Base-by-base conservation (phyloP, 768 basidiomycete species). In the Boletus sp. region DNA sequence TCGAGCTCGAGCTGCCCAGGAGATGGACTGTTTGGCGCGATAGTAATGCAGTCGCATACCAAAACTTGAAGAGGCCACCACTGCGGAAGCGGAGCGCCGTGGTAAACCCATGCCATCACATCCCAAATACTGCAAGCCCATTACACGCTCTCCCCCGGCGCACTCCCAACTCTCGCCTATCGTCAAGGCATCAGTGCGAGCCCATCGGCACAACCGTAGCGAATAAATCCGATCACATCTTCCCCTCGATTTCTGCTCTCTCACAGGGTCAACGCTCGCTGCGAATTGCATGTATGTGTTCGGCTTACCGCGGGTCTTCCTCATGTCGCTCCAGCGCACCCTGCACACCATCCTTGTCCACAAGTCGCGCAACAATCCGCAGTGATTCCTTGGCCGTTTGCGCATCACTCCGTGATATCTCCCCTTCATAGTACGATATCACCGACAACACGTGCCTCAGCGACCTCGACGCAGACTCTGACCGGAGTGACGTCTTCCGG, bases 341-440 rank as follows among this genome's bases (percentile, higher is more conserved):
- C 42, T 80, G 77, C 50, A 88, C 64, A 1, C 87, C 88, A 60
- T 87, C 79, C 53, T 73, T 74, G 56, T 89, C 87, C 24, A 89
- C 80, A 39, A 86, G 82, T 57, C 74, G 71, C 33, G 81, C 77
- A n/a, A 90, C 78, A 7, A 78, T 66, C n/a, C 76, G 77, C 72
- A 90, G 74, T 1, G 84, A 83, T 40, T 78, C 75, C 59, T 75
- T 79, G n/a, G 84, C 83, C 10, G 79, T 82, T 45, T 72, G 75
- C 10, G 73, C 73, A 11, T 74, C 74, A 6, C 76, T 76, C 35
- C 72, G 68, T 3, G 67, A 64, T 36, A 89, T 74, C 64, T 84
- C 83, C 7, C 64, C 71, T 60, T 83, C 79, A 54, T 87, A 89
- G 61, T 79, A 83, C n/a, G 76, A 74, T 28, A 74, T 70, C 12